Percentiles rank a stretch among this genome's conserved stretches.
phyloP scores from a whole-genome alignment of 441 rosid genomes.

The Biscutella laevigata region DNA sequence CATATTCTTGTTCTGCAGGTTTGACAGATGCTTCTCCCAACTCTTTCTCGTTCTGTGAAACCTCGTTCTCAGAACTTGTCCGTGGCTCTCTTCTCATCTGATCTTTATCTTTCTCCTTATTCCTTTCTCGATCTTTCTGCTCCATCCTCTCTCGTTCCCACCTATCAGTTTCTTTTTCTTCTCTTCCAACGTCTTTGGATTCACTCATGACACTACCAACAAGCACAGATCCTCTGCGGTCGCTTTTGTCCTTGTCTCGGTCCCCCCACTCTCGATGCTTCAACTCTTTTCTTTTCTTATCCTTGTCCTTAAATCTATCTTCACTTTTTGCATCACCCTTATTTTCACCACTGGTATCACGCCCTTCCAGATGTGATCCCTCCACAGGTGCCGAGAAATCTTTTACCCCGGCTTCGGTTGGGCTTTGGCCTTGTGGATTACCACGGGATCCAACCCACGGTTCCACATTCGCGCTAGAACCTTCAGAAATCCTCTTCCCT shows the following conservation, averaged over 20 bases:
- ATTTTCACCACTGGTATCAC: constrained; percentile 79
- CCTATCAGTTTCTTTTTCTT: constrained; percentile 76
- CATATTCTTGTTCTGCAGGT: constrained; percentile 51
- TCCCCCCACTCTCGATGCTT: constrained; percentile 90
- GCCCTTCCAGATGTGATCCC: constrained; percentile 50
- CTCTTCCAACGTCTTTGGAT: constrained; percentile 57
- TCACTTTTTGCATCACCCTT: constrained; percentile 71
- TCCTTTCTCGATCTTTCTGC: constrained; percentile 66
- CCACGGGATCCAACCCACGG: constrained; percentile 55
- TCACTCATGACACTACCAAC: constrained; percentile 49
- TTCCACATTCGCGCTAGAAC: constrained; percentile 46
- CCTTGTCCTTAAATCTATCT: constrained; percentile 84
- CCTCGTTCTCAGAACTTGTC: constrained; percentile 61
- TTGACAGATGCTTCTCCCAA: constrained; percentile 54
- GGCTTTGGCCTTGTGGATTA: constrained; percentile 51
- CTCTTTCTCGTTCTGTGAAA: constrained; percentile 53
- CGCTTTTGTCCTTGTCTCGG: constrained; percentile 82
- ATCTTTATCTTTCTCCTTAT: constrained; percentile 85
- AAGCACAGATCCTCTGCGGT: constrained; percentile 52
- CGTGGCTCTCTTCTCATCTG: constrained; percentile 56
- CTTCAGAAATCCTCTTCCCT: constrained; percentile 69
- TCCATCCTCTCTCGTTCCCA: constrained; percentile 91
- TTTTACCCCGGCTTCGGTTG: constrained; percentile 45
- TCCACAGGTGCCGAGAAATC: constrained; percentile 54
- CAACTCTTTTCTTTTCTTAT: constrained; percentile 74